Evolutionary conservation across 345 rosid species (phyloP).

Genomic region (Syzygium aqueum): DNA sequence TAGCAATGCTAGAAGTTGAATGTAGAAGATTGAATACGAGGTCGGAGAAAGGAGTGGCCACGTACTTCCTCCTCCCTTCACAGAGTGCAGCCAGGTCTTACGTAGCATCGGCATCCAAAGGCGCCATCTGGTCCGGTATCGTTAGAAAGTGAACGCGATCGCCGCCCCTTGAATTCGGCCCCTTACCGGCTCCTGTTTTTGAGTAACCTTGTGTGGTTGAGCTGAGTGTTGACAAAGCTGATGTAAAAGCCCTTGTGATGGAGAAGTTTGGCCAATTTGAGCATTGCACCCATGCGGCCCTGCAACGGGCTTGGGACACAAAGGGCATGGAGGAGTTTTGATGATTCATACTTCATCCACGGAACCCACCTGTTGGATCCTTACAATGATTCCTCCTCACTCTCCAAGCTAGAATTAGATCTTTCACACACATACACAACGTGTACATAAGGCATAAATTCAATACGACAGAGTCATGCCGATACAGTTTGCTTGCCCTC

Average conservation of each 20-base stretch:
- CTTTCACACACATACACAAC: too few species aligned
- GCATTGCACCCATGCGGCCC: slow-evolving; percentile 14
- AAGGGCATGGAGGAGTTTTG: slow-evolving; percentile 4
- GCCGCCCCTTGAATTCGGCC: background rate
- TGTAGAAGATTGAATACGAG: background rate
- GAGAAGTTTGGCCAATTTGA: slow-evolving; percentile 14
- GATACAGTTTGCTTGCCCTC: too few species aligned
- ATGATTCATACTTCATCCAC: background rate
- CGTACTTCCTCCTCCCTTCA: background rate
- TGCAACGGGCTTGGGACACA: slow-evolving; percentile 5
- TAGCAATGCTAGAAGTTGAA: background rate
- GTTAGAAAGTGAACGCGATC: slow-evolving; percentile 1
- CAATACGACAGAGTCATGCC: too few species aligned
- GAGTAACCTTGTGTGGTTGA: slow-evolving; percentile 7
- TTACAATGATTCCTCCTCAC: too few species aligned
- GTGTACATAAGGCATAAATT: too few species aligned
- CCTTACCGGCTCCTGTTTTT: background rate
- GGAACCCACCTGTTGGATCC: background rate
- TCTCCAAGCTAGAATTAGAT: too few species aligned
- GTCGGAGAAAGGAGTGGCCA: background rate
- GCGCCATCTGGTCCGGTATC: slow-evolving; percentile 3
- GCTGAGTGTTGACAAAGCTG: slow-evolving; percentile 17
- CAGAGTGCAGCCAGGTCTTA: background rate
- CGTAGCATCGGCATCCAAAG: background rate
- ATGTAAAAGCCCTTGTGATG: slow-evolving; percentile 10